Conservation (phyloP, 805 yeast genomes). For the Hagleromyces aurorensis region DNA sequence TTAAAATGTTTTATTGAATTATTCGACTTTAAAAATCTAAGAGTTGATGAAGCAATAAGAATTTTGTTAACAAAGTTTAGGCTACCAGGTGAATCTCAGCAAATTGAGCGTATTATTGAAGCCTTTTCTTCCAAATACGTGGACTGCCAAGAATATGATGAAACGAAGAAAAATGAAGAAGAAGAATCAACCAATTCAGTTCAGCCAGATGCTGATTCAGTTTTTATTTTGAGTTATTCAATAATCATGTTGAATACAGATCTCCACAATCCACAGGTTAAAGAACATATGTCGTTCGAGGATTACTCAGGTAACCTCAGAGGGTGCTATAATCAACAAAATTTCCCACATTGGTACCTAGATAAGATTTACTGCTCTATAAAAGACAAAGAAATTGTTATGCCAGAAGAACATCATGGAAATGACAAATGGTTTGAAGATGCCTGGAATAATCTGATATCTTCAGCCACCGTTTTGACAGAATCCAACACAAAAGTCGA, state of each 20-base stretch:
- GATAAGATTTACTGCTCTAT: conserved; percentile 75
- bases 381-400: conserved; percentile 78
- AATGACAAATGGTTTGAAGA: conserved; percentile 90
- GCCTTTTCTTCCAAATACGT: conserved; percentile 77
- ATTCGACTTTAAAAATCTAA: conserved; percentile 65
- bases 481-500: conserved; percentile 19
- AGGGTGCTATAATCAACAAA: conserved; percentile 68
- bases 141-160: conserved; percentile 42
- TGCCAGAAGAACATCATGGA: conserved; percentile 97
- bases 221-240: conserved; percentile 83
- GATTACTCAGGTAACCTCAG: conserved; percentile 73
- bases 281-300: conserved; percentile 81
- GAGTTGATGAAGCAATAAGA: conserved; percentile 92
- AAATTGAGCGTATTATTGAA: conserved; percentile 87
- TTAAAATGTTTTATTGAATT: conserved; percentile 56
- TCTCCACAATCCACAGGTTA: conserved; percentile 85
- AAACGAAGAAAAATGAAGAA: conserved; percentile 12
- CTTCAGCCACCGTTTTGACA: conserved; percentile 32
- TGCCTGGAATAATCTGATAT: conserved; percentile 64
- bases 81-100: conserved; percentile 96
- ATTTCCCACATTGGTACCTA: conserved; percentile 81
- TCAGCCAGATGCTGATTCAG: conserved; percentile 75
- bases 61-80: conserved; percentile 74
- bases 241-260: conserved; percentile 93
- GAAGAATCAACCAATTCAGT: conserved; percentile 38